Conservation (phyloP, 768 basidiomycete species). For the Suillus tomentosus region DNA sequence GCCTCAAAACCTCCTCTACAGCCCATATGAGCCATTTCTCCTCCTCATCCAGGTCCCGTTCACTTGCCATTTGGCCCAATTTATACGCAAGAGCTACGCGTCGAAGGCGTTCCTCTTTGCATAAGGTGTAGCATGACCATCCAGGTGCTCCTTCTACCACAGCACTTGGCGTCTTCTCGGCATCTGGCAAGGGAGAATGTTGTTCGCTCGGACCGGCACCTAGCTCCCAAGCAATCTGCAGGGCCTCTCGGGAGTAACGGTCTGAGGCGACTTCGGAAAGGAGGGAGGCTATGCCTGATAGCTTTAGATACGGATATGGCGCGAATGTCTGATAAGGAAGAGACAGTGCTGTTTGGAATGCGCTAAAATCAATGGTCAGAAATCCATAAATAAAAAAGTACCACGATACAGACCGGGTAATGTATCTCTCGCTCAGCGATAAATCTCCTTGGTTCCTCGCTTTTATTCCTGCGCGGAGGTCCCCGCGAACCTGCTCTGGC, state of each 20-base stretch:
- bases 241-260: constrained; percentile 27
- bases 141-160: constrained; percentile 2
- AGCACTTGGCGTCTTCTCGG: background rate
- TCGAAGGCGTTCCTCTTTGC: constrained; percentile 43
- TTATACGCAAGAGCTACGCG: constrained; percentile 47
- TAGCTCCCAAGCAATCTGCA: constrained; percentile 28
- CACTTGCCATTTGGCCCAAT: constrained; percentile 44
- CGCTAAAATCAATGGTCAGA: constrained; percentile 38
- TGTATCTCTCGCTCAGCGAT: constrained; percentile 49
- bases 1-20: constrained; percentile 43
- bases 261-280: constrained; percentile 52
- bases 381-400: background rate
- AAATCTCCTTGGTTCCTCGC: constrained; percentile 62
- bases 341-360: constrained; percentile 53
- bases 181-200: constrained; percentile 10
- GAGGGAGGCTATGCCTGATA: constrained; percentile 64
- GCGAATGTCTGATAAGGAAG: constrained; percentile 41
- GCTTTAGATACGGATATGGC: constrained; percentile 60
- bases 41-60: constrained; percentile 39
- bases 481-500: constrained; percentile 62
- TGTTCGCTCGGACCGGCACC: constrained; percentile 12
- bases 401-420: constrained; percentile 48
- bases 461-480: constrained; percentile 65
- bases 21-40: constrained; percentile 46
- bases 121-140: constrained; percentile 31